Conservation (phyloP, 768 basidiomycete species). For the Cystobasidium tubakii region DNA sequence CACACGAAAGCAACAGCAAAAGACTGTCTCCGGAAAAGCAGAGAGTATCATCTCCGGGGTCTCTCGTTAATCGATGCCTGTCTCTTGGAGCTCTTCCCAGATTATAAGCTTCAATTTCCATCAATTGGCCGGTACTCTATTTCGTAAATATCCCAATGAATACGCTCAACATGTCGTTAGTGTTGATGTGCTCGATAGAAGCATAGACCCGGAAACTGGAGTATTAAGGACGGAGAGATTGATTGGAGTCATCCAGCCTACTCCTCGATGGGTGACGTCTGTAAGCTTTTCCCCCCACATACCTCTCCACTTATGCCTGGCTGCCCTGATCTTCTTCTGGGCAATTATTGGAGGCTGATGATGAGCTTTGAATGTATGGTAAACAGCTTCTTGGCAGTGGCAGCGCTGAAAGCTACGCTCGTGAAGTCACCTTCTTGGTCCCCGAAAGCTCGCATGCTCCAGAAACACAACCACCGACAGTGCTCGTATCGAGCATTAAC, state of each 20-base stretch:
- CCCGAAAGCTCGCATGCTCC: not conserved
- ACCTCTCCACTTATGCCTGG: too few species aligned
- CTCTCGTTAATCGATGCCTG: constrained; percentile 22
- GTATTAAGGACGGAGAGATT: constrained; percentile 31
- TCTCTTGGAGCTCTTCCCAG: constrained; percentile 20
- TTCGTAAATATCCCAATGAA: constrained; percentile 36
- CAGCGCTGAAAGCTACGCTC: constrained; percentile 30
- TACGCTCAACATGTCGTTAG: constrained; percentile 34
- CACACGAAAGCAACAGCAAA: not conserved
- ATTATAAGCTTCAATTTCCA: constrained; percentile 29
- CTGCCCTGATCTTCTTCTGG: not conserved
- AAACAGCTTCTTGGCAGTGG: constrained; percentile 27
- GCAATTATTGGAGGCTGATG: not conserved
- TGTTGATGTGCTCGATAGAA: constrained; percentile 27
- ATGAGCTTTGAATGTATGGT: not conserved
- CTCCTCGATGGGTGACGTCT: constrained; percentile 33
- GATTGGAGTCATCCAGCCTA: constrained; percentile 31
- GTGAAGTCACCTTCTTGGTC: constrained; percentile 35
- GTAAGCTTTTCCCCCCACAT: not conserved
- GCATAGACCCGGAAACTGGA: constrained; percentile 31
- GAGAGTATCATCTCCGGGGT: too few species aligned
- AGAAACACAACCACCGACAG: constrained; percentile 16
- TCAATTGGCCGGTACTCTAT: constrained; percentile 27
- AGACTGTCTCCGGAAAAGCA: too few species aligned
- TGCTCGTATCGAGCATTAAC: constrained; percentile 33